phyloP scores from a whole-genome alignment of 2,329 filamentous ascomycete genomes.

The Phyllachora maydis region DNA sequence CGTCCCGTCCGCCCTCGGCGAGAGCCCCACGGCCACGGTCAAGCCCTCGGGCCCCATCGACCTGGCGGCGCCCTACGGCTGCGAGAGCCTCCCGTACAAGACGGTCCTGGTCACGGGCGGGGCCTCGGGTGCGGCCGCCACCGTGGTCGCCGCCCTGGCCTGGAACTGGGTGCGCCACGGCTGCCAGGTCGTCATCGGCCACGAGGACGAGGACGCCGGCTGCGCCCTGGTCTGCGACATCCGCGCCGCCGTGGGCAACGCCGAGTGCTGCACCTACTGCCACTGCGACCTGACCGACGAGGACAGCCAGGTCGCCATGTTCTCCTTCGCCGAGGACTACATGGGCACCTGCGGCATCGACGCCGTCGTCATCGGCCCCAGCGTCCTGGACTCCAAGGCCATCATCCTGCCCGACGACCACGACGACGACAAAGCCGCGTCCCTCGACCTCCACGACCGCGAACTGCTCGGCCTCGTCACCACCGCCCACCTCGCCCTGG shows the following conservation, averaged over 20 bases:
- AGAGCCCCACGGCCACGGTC: constrained; percentile 4
- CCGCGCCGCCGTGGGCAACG: constrained; percentile 16
- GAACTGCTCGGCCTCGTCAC: constrained; percentile 45
- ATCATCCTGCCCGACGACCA: no score
- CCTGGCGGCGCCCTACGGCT: constrained; percentile 19
- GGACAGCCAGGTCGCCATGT: constrained; percentile 41
- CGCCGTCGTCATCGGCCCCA: constrained; percentile 40
- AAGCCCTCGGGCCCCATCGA: constrained; percentile 21
- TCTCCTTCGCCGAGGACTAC: constrained; percentile 31
- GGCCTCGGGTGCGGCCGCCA: constrained; percentile 38
- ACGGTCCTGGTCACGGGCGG: constrained; percentile 44
- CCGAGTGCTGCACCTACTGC: constrained; percentile 28
- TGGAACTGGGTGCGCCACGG: constrained; percentile 30
- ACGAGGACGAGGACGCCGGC: constrained; percentile 33
- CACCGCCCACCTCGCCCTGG: constrained; percentile 42
- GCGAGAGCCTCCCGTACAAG: constrained; percentile 25
- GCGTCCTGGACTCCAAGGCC: constrained; percentile 16
- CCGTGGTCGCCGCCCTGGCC: constrained; percentile 30
- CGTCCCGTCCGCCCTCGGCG: constrained; percentile 1
- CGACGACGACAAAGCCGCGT: no score
- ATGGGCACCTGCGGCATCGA: constrained; percentile 36
- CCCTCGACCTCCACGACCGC: constrained; percentile 34
- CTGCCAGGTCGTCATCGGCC: constrained; percentile 41
- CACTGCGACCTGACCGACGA: constrained; percentile 45
- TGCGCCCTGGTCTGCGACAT: constrained; percentile 31